A percentile compares a stretch with the other conserved stretches of the same genome.
Evolutionary conservation across 2,329 filamentous ascomycete species (phyloP).

Genomic region (Chrysoporthe puriensis): DNA sequence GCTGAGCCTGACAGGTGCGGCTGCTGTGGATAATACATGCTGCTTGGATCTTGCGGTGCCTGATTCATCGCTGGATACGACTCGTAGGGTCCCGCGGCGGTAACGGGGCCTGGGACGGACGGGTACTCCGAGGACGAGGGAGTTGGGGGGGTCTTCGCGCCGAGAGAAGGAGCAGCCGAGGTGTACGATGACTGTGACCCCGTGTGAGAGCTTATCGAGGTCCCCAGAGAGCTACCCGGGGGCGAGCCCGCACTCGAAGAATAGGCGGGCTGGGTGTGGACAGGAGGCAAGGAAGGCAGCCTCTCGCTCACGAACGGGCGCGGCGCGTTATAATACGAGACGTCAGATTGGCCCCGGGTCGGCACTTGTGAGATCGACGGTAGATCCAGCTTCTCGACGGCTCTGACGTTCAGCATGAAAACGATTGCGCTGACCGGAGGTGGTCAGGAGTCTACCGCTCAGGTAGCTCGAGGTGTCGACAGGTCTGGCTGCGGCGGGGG

Average conservation of each 20-base stretch:
- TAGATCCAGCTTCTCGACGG: slow-evolving; percentile 93
- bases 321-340: slow-evolving; percentile 70
- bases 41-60: slow-evolving; percentile 62
- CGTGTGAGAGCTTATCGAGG: slow-evolving; percentile 53
- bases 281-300: slow-evolving; percentile 71
- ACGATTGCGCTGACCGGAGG: slow-evolving; percentile 22
- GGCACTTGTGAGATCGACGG: slow-evolving; percentile 84
- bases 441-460: slow-evolving; percentile 20
- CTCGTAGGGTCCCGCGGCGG: slow-evolving; percentile 41
- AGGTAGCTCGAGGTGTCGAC: neutral
- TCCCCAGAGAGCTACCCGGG: slow-evolving; percentile 75
- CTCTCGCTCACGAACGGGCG: slow-evolving; percentile 71
- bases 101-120: slow-evolving; percentile 43
- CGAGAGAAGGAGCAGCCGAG: slow-evolving; percentile 60
- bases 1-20: slow-evolving; percentile 78
- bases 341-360: slow-evolving; percentile 75
- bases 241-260: slow-evolving; percentile 75
- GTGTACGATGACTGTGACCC: slow-evolving; percentile 60
- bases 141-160: slow-evolving; percentile 75
- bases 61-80: slow-evolving; percentile 75
- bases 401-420: slow-evolving; percentile 33
- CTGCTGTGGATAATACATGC: slow-evolving; percentile 74
- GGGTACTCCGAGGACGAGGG: slow-evolving; percentile 63
- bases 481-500: neutral
- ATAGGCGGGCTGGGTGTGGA: slow-evolving; percentile 69